Percentiles rank a stretch among this genome's conserved stretches.
These are phyloP conservation scores for Osmozyma mogii DNA, from an alignment of 805 yeast species.

Conservation along the genomic window DNA sequence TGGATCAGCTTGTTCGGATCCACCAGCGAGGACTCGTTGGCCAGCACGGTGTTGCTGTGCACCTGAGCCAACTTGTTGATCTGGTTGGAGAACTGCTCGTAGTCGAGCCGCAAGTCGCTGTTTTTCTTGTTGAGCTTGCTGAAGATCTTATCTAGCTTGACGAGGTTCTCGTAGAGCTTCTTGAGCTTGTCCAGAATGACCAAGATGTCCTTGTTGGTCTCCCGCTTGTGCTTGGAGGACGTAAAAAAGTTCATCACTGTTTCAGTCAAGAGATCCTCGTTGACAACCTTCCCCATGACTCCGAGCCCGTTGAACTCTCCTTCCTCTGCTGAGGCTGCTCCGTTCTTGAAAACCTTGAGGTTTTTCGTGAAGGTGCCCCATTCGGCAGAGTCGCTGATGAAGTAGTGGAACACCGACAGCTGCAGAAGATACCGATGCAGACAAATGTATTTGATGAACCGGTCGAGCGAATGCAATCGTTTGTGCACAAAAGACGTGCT, in stretches of 20 bases:
- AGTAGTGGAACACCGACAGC: slow-evolving; percentile 63
- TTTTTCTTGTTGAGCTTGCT: slow-evolving; percentile 65
- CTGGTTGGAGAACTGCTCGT: slow-evolving; percentile 62
- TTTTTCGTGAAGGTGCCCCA: slow-evolving; percentile 65
- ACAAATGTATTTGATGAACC: slow-evolving; percentile 67
- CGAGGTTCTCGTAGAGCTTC: slow-evolving; percentile 75
- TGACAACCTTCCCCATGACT: slow-evolving; percentile 34
- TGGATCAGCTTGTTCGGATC: slow-evolving; percentile 17
- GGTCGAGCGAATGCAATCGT: slow-evolving; percentile 70
- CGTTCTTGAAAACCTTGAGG: slow-evolving; percentile 28
- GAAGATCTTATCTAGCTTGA: slow-evolving; percentile 71
- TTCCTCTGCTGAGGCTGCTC: slow-evolving; percentile 9
- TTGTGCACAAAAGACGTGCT: slow-evolving; percentile 76
- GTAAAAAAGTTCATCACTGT: slow-evolving; percentile 91
- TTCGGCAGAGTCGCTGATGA: slow-evolving; percentile 60
- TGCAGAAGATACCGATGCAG: slow-evolving; percentile 65
- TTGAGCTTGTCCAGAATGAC: slow-evolving; percentile 72
- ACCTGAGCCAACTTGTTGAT: slow-evolving; percentile 57
- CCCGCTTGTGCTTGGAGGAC: slow-evolving; percentile 55
- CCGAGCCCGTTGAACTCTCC: slow-evolving; percentile 13
- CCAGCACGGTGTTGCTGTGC: slow-evolving; percentile 25
- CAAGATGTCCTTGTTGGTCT: slow-evolving; percentile 57
- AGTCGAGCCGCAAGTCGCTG: slow-evolving; percentile 65
- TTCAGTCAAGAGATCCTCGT: slow-evolving; percentile 79
- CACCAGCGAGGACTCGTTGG: slow-evolving; percentile 15